Conservation (phyloP, 495 filamentous ascomycete species). For the Neurospora sp. region DNA sequence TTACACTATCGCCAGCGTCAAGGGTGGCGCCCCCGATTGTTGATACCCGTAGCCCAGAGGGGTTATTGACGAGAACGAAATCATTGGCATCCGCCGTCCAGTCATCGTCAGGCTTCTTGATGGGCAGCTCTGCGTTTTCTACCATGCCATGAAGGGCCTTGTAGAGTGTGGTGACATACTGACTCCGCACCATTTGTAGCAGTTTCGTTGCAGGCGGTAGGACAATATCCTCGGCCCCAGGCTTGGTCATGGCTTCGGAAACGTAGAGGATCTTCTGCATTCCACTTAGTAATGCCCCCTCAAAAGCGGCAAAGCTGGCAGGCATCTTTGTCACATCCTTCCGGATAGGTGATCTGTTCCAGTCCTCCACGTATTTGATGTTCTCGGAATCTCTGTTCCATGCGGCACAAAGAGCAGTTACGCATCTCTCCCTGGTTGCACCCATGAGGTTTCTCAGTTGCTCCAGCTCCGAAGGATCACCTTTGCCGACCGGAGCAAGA, state of each 20-base stretch:
- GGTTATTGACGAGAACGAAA: conserved; percentile 17
- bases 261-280: conserved; percentile 95
- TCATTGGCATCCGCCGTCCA: conserved; percentile 42
- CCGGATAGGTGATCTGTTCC: conserved; percentile 69
- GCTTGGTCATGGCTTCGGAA: conserved; percentile 64
- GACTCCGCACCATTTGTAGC: conserved; percentile 70
- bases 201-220: conserved; percentile 73
- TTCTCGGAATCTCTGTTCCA: conserved; percentile 87
- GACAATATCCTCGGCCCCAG: conserved; percentile 62
- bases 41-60: conserved; percentile 15
- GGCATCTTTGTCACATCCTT: conserved; percentile 88
- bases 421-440: conserved; percentile 71
- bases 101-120: conserved; percentile 49
- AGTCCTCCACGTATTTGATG: conserved; percentile 83
- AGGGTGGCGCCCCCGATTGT: conserved; percentile 42
- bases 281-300: conserved; percentile 62
- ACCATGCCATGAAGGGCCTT: conserved; percentile 90
- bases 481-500: conserved; percentile 51
- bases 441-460: conserved; percentile 61
- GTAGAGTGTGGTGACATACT: conserved; percentile 86
- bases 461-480: conserved; percentile 48
- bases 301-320: conserved; percentile 65
- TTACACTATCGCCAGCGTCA: conserved; percentile 61
- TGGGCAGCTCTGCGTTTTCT: conserved; percentile 75
- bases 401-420: conserved; percentile 66